A percentile compares a stretch with the other conserved stretches of the same genome.
Conservation (phyloP, 371 early-diverging fungal species). For the Mucor velutinosus region DNA sequence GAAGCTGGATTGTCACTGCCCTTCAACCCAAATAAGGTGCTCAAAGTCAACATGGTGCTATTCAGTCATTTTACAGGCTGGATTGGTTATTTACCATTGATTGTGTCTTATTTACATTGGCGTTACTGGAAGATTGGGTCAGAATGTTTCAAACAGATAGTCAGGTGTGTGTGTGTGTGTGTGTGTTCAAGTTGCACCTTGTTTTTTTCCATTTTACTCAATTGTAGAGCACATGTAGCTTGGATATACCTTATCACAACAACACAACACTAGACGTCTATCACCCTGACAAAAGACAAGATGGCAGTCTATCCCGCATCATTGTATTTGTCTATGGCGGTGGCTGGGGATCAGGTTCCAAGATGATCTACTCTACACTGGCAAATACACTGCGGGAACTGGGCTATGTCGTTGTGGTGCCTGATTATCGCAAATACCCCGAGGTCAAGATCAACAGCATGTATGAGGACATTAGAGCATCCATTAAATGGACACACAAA, state of each 20-base stretch:
- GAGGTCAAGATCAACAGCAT: slow-evolving; percentile 57
- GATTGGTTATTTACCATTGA: slow-evolving; percentile 38
- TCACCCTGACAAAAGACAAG: slow-evolving; percentile 23
- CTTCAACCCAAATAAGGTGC: slow-evolving; percentile 39
- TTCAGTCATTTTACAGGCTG: slow-evolving; percentile 27
- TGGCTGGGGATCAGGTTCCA: slow-evolving; percentile 68
- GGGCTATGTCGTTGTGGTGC: slow-evolving; percentile 76
- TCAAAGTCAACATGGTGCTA: slow-evolving; percentile 44
- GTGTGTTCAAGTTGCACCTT: not conserved
- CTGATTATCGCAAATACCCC: slow-evolving; percentile 75
- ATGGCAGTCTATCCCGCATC: slow-evolving; percentile 46
- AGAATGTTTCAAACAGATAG: slow-evolving; percentile 35
- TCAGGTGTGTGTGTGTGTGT: slow-evolving; percentile 41
- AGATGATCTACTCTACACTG: slow-evolving; percentile 61
- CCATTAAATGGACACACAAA: slow-evolving; percentile 63
- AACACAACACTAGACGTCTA: slow-evolving; percentile 42
- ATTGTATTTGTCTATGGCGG: slow-evolving; percentile 80
- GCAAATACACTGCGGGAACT: slow-evolving; percentile 64
- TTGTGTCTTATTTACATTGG: slow-evolving; percentile 43
- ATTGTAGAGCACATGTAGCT: slow-evolving; percentile 15
- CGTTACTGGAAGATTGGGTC: slow-evolving; percentile 39
- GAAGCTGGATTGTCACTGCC: slow-evolving; percentile 47
- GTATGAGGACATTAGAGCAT: slow-evolving; percentile 64
- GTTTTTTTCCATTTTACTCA: not conserved
- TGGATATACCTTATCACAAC: slow-evolving; percentile 35